A percentile compares a stretch with the other conserved stretches of the same genome.
phyloP scores from a whole-genome alignment of 2,329 filamentous ascomycete species.

The Cladosporium cucumerinum region DNA sequence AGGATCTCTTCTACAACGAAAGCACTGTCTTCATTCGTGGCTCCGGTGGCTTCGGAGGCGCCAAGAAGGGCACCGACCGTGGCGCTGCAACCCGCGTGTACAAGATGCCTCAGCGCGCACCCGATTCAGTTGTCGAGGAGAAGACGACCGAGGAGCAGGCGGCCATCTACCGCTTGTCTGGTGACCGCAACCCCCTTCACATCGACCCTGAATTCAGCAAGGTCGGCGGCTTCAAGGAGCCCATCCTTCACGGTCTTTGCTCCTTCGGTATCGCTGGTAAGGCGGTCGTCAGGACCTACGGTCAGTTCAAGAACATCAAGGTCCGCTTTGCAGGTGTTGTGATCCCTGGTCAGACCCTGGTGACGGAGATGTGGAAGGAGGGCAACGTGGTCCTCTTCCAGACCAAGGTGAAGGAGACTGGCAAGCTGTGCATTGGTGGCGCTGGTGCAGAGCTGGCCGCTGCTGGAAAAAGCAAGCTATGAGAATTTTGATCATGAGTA shows the following conservation, averaged over 20 bases:
- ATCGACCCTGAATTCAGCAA: constrained; percentile 93
- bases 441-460: constrained; percentile 72
- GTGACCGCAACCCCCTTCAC: constrained; percentile 94
- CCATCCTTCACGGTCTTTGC: constrained; percentile 96
- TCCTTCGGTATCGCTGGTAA: constrained; percentile 89
- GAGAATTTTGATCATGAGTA: constrained; percentile 12
- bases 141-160: constrained; percentile 88
- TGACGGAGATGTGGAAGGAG: constrained; percentile 94
- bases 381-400: constrained; percentile 77
- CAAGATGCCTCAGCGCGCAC: constrained; percentile 69
- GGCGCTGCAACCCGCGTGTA: constrained; percentile 78
- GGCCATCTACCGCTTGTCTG: constrained; percentile 85
- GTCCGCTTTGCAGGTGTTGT: constrained; percentile 86
- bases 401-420: constrained; percentile 85
- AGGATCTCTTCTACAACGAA: constrained; percentile 97
- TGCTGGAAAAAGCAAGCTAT: constrained; percentile 50
- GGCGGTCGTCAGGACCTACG: constrained; percentile 81
- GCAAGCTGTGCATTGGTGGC: constrained; percentile 79
- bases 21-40: constrained; percentile 88
- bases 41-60: constrained; percentile 83
- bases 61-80: constrained; percentile 71
- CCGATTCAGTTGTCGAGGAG: constrained; percentile 81
- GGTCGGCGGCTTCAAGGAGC: constrained; percentile 88
- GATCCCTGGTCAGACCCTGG: constrained; percentile 80
- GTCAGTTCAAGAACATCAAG: constrained; percentile 85